These are phyloP conservation scores for Leishmania mexicana DNA, from an alignment of 208 protist genomes.

Conservation along the genomic window DNA sequence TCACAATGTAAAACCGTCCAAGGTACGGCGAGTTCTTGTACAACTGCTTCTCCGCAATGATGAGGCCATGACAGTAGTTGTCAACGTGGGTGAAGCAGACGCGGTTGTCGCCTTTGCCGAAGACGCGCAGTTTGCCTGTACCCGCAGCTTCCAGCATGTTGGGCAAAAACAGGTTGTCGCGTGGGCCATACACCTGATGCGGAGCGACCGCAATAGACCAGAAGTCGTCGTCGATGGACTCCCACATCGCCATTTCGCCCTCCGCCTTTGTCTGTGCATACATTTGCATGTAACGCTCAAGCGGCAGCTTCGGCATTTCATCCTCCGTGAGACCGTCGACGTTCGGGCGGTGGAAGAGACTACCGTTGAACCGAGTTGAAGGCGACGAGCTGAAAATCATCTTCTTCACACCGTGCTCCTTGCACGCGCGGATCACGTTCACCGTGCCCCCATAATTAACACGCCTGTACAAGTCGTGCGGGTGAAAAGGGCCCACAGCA, in stretches of 20 bases:
- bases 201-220: slow-evolving; percentile 92
- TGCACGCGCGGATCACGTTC: slow-evolving; percentile 94
- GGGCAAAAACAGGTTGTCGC: slow-evolving; percentile 95
- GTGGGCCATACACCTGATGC: slow-evolving; percentile 96
- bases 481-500: slow-evolving; percentile 95
- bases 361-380: slow-evolving; percentile 92
- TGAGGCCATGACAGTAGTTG: slow-evolving; percentile 95
- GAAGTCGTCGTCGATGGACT: slow-evolving; percentile 81
- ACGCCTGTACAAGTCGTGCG: slow-evolving; percentile 79
- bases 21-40: slow-evolving; percentile 90
- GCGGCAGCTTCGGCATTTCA: slow-evolving; percentile 87
- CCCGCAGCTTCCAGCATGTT: slow-evolving; percentile 95
- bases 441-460: slow-evolving; percentile 94
- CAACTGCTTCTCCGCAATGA: slow-evolving; percentile 91
- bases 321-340: slow-evolving; percentile 93
- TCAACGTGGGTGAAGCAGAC: slow-evolving; percentile 97
- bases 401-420: slow-evolving; percentile 88
- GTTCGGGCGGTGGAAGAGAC: slow-evolving; percentile 88
- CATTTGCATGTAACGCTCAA: slow-evolving; percentile 92
- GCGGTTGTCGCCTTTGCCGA: slow-evolving; percentile 92
- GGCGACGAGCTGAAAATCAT: slow-evolving; percentile 95
- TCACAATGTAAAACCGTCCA: slow-evolving; percentile 96
- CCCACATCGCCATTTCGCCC: slow-evolving; percentile 89
- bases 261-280: slow-evolving; percentile 95
- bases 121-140: slow-evolving; percentile 93